Conservation (phyloP, 106 monocot genomes). For the Amphibolis antarctica region DNA sequence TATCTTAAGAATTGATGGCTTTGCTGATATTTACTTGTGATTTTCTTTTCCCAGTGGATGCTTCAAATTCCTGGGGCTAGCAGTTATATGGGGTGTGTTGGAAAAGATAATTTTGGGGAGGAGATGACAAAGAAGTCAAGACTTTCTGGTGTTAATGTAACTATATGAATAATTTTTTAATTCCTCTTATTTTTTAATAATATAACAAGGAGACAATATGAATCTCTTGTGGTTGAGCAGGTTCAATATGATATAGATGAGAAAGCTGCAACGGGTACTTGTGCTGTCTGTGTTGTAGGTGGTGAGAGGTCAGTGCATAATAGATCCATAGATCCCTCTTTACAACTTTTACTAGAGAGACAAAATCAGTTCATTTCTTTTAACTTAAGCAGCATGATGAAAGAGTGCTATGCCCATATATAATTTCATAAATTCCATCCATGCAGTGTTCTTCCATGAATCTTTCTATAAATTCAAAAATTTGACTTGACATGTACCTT, state of each 20-base stretch:
- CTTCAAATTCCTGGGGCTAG: conserved; percentile 94
- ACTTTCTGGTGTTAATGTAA: conserved; percentile 76
- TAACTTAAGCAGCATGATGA: too few relatives aligned
- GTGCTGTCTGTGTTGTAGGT: conserved; percentile 91
- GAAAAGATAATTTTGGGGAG: conserved; percentile 94
- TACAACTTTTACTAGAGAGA: neutral
- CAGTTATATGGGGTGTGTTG: conserved; percentile 91
- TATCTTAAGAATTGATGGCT: neutral
- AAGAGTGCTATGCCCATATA: too few relatives aligned
- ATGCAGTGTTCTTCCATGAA: too few relatives aligned
- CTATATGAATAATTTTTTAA: neutral
- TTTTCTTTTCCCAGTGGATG: conserved; percentile 67
- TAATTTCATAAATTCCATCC: too few relatives aligned
- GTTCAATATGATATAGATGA: conserved; percentile 81
- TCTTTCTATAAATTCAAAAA: too few relatives aligned
- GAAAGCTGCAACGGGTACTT: conserved; percentile 71
- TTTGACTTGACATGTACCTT: too few relatives aligned
- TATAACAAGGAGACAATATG: neutral
- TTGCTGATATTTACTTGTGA: neutral
- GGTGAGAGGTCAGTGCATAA: conserved; percentile 57
- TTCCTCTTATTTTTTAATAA: neutral
- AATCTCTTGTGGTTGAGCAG: conserved; percentile 20
- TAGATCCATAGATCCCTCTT: neutral
- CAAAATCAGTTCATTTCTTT: neutral
- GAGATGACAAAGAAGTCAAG: conserved; percentile 83